These are phyloP conservation scores for Ceratobasidium papillatum DNA, from an alignment of 1,284 basidiomycete genomes.

Conservation along the genomic window DNA sequence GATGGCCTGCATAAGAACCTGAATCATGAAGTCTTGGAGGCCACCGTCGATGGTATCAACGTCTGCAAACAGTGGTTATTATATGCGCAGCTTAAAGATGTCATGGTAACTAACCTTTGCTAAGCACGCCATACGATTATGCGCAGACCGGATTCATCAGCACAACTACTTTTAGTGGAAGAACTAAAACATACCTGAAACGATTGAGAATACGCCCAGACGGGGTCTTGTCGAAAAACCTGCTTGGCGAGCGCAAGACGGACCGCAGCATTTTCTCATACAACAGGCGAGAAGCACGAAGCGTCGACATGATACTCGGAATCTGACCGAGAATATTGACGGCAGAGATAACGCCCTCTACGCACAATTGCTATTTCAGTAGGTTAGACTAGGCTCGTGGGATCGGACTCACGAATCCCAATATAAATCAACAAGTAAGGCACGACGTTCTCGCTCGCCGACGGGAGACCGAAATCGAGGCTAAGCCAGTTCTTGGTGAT, in stretches of 20 bases:
- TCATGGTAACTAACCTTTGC: conserved; percentile 29
- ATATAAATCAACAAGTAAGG: conserved; percentile 36
- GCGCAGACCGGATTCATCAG: background rate
- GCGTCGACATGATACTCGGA: conserved; percentile 17
- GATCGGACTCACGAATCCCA: conserved; percentile 14
- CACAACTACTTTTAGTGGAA: background rate
- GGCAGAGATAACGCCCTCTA: conserved; percentile 10
- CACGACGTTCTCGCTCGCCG: conserved; percentile 29
- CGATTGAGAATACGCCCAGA: conserved; percentile 31
- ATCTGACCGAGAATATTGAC: conserved; percentile 18
- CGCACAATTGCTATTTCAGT: background rate
- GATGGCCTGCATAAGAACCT: background rate
- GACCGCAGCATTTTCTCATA: conserved; percentile 38
- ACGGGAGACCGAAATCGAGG: conserved; percentile 12
- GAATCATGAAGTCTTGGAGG: conserved; percentile 24
- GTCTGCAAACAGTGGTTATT: conserved; percentile 9
- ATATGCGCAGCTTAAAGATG: background rate
- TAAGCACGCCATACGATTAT: background rate
- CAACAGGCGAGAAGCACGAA: conserved; percentile 34
- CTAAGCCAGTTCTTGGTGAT: background rate
- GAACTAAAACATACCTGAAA: background rate
- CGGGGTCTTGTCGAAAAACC: conserved; percentile 41
- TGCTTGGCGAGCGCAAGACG: conserved; percentile 37
- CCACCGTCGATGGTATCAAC: conserved; percentile 39
- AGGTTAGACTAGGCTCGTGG: background rate